These are phyloP conservation scores for Castanea sativa DNA, from an alignment of 306 rosid genomes.

Conservation along the genomic window DNA sequence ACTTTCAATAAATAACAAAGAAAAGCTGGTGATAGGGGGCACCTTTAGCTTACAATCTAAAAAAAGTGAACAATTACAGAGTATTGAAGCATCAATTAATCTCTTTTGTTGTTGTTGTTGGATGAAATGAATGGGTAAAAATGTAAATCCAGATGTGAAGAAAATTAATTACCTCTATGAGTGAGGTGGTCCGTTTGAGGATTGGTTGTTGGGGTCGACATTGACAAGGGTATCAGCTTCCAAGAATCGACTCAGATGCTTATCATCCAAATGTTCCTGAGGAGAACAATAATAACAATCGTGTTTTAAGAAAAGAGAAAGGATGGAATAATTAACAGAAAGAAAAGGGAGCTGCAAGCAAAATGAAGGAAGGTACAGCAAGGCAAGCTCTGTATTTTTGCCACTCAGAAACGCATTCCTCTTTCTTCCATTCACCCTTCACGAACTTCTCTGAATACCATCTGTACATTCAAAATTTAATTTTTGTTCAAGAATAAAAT, in stretches of 20 bases:
- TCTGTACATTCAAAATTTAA: conserved; percentile 14
- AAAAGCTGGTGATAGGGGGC: not conserved
- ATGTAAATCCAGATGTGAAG: too few relatives aligned
- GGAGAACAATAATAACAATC: not conserved
- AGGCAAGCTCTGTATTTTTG: conserved; percentile 80
- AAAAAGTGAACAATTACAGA: not conserved
- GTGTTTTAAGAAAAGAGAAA: not conserved
- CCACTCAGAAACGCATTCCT: conserved; percentile 78
- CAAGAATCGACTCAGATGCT: conserved; percentile 64
- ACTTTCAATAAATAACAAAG: not conserved
- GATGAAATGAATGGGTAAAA: too few relatives aligned
- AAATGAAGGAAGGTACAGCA: conserved; percentile 36
- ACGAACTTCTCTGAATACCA: conserved; percentile 81
- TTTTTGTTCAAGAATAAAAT: not conserved
- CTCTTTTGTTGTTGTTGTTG: too few relatives aligned
- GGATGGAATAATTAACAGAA: not conserved
- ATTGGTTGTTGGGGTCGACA: conserved; percentile 23
- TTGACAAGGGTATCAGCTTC: conserved; percentile 46
- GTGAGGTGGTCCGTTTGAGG: conserved; percentile 8
- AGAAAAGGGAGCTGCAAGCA: not conserved
- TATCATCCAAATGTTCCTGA: conserved; percentile 74
- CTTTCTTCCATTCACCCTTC: conserved; percentile 70
- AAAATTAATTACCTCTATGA: not conserved
- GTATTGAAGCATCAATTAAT: too few relatives aligned
- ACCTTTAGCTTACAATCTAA: not conserved